Base-by-base conservation (phyloP, 139 green algal species). In the Klebsormidium nitens region DNA sequence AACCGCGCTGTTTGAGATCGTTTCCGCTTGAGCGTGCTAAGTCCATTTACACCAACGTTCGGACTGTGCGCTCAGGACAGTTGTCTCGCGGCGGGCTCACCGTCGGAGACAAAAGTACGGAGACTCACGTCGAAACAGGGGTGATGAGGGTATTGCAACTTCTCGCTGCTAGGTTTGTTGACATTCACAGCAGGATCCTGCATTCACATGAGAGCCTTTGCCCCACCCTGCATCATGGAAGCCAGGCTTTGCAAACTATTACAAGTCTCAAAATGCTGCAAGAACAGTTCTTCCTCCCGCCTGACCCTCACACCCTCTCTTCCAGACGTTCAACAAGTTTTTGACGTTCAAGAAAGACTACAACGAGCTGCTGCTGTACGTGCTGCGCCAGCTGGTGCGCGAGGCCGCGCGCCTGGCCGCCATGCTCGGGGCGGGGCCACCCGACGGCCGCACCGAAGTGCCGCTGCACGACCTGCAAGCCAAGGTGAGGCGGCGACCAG, bases 281-380 rank as follows among this genome's bases (percentile, higher is more conserved):
- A 14, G 29, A 61, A 14, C 23, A n/a, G n/a, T n/a, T 34, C 28
- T n/a, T 37, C 23, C 42, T 58, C n/a, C 2, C 42, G 14, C 11
- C 19, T 28, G 17, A 4, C 42, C 42, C 29, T 32, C 28, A 29
- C 62, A 8, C 62, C 17, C 37, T 36, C 42, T 40, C 28, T 70
- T 19, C 60, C 83, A 85, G 50, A 90, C 87, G 66, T 91, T 97
- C 75, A 49, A 61, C 23, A 60, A 75, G 2, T 95, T 79, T 71
- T 66, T 90, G 63, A 73, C 38, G 14, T 40, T 71, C 58, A 66
- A 74, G 3, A 36, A 63, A 8, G 82, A 89, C 72, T 82, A 81
- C 65, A 70, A 84, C 36, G 70, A 85, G 64, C 83, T 91, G 39
- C 47, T 88, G 26, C 69, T 89, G 72, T 42, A 82, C 37, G 49